phyloP scores from a whole-genome alignment of 208 protist species.

The Acanthamoeba triangularis region DNA sequence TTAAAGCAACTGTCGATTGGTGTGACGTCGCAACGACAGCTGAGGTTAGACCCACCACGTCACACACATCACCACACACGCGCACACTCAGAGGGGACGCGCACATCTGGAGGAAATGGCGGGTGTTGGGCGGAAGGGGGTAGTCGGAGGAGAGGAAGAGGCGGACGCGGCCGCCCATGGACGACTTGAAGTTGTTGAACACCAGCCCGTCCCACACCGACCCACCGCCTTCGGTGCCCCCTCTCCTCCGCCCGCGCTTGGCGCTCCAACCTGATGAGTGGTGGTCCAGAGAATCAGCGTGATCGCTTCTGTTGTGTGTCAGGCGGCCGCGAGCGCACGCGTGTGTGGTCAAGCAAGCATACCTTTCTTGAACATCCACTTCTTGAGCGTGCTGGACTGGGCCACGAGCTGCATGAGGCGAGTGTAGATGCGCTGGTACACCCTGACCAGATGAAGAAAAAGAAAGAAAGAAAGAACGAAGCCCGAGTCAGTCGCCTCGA shows the following conservation, averaged over 20 bases:
- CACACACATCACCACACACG: neutral
- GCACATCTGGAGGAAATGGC: conserved; percentile 72
- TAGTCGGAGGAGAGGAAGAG: conserved; percentile 51
- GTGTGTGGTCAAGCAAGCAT: neutral
- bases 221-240: neutral
- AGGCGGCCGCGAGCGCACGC: neutral
- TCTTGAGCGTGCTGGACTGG: conserved; percentile 44
- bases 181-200: conserved; percentile 66
- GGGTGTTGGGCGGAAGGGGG: conserved; percentile 32
- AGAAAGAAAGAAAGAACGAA: neutral
- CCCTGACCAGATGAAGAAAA: neutral
- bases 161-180: conserved; percentile 49
- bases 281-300: too few species aligned
- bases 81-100: neutral
- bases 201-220: conserved; percentile 31
- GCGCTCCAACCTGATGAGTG: neutral
- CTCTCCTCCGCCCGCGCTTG: neutral
- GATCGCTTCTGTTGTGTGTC: neutral
- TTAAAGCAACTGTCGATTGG: conserved; percentile 26
- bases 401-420: conserved; percentile 25
- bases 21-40: neutral
- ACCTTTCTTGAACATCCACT: conserved; percentile 49
- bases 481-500: neutral
- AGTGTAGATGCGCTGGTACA: conserved; percentile 36
- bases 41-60: neutral